Evolutionary conservation across 1,139 yeast genomes (phyloP).

Genomic region (Lipomyces yarrowii): DNA sequence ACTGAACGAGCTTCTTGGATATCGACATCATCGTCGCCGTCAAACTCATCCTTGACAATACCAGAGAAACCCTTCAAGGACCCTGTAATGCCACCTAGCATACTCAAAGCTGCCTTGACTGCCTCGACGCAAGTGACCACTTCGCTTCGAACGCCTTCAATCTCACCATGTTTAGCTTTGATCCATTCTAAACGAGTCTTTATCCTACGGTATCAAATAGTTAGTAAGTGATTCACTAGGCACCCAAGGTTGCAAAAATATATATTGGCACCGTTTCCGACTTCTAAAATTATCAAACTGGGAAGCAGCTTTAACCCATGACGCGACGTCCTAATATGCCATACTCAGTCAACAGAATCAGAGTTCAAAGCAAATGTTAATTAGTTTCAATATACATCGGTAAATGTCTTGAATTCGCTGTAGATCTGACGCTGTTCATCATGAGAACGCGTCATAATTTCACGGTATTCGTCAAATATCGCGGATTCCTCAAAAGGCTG

Average conservation of each 20-base stretch:
- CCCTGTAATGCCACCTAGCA: conserved; percentile 8
- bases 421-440: conserved; percentile 21
- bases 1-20: not conserved
- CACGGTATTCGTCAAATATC: conserved; percentile 17
- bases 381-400: not conserved
- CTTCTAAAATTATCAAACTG: conserved; percentile 21
- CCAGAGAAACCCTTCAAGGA: not conserved
- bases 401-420: conserved; percentile 17
- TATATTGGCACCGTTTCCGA: conserved; percentile 18
- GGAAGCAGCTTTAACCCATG: conserved; percentile 18
- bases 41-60: not conserved
- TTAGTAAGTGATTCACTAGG: not conserved
- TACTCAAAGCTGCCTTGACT: conserved; percentile 19
- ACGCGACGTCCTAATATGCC: conserved; percentile 10
- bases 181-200: conserved; percentile 22
- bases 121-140: conserved; percentile 22
- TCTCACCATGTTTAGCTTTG: conserved; percentile 12
- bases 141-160: conserved; percentile 16
- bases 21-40: not conserved
- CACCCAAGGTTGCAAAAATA: not conserved
- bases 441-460: conserved; percentile 14
- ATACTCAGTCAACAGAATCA: not conserved
- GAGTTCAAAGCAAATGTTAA: not conserved
- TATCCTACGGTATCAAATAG: conserved; percentile 3
- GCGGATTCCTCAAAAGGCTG: conserved; percentile 10